These are phyloP conservation scores for Verticillium dahliae DNA, from an alignment of 2,329 filamentous ascomycete species.

Conservation along the genomic window DNA sequence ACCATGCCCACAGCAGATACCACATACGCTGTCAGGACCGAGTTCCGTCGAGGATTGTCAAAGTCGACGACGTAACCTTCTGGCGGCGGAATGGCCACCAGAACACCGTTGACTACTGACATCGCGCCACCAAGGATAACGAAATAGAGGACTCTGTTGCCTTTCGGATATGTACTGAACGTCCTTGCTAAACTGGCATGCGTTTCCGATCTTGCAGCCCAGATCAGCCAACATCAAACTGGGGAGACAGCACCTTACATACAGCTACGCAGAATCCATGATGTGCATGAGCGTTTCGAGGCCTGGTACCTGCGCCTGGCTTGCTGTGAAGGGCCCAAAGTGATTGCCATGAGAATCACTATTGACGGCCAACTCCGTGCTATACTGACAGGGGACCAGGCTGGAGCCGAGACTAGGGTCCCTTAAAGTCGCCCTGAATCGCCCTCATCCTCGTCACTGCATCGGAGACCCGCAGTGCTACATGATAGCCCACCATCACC, in stretches of 20 bases:
- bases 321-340: not conserved
- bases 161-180: not conserved
- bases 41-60: conserved; percentile 15
- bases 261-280: too few species aligned
- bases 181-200: not conserved
- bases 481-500: not conserved
- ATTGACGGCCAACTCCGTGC: too few species aligned
- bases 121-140: not conserved
- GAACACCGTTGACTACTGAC: conserved; percentile 1
- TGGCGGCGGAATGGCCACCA: conserved; percentile 15
- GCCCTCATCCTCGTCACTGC: not conserved
- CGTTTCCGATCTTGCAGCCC: not conserved
- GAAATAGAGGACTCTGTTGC: not conserved
- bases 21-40: conserved; percentile 13
- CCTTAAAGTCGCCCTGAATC: not conserved
- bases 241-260: too few species aligned
- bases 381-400: too few species aligned
- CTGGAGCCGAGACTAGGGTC: too few species aligned
- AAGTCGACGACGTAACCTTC: conserved; percentile 20
- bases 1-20: conserved; percentile 15
- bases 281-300: too few species aligned
- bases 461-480: not conserved
- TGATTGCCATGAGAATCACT: not conserved
- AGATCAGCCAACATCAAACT: not conserved
- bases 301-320: too few species aligned